phyloP scores from a whole-genome alignment of 805 yeast species.

The Cephaloascus fragrans region DNA sequence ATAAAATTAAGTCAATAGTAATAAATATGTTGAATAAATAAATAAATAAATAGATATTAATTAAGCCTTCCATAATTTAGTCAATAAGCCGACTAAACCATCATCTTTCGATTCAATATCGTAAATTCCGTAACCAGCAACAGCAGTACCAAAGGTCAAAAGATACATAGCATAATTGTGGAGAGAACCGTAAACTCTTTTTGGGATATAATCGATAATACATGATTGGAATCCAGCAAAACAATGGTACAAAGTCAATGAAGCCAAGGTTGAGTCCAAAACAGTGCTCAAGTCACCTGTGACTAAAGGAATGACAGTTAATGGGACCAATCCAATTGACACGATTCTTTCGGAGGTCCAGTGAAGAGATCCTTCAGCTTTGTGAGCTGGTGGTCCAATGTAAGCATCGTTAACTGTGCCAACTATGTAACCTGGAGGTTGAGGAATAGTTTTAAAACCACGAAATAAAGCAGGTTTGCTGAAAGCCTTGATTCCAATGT shows the following conservation, averaged over 20 bases:
- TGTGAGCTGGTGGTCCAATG: conserved; percentile 48
- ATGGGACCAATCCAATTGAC: conserved; percentile 53
- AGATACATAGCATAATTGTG: conserved; percentile 52
- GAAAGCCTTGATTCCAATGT: not conserved
- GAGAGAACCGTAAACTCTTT: conserved; percentile 59
- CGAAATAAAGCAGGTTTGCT: not conserved
- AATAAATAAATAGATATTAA: not conserved
- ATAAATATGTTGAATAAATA: too few relatives aligned
- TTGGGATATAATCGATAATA: conserved; percentile 71
- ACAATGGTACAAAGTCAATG: conserved; percentile 51
- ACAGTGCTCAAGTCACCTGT: conserved; percentile 37
- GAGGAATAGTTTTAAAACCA: conserved; percentile 38
- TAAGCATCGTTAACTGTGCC: conserved; percentile 94
- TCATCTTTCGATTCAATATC: conserved; percentile 55
- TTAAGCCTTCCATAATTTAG: conserved; percentile 27
- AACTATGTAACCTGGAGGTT: conserved; percentile 82
- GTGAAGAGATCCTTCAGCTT: conserved; percentile 59
- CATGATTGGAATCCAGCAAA: conserved; percentile 69
- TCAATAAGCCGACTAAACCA: conserved; percentile 46
- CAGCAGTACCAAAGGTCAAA: conserved; percentile 51
- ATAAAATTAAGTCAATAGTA: too few relatives aligned
- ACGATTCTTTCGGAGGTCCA: conserved; percentile 64
- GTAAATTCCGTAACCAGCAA: conserved; percentile 65
- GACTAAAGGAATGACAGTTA: conserved; percentile 50
- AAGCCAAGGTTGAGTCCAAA: conserved; percentile 47